These are phyloP conservation scores for Ganoderma lucidum DNA, from an alignment of 1,284 basidiomycete species.

Conservation along the genomic window DNA sequence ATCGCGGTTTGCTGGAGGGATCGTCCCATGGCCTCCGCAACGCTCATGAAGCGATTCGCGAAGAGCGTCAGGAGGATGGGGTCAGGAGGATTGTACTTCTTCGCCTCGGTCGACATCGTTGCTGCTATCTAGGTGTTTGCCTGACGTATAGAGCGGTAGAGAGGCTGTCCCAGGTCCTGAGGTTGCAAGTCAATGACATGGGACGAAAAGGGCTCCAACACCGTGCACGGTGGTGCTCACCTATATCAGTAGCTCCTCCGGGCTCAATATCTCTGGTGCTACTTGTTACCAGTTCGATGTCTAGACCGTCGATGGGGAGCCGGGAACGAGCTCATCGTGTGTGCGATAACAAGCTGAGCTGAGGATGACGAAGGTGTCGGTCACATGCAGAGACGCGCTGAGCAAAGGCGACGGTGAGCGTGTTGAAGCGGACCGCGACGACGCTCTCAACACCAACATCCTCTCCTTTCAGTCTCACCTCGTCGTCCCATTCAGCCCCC, in stretches of 20 bases:
- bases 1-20: conserved; percentile 91
- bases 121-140: not conserved
- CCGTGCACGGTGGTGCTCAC: not conserved
- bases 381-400: conserved; percentile 27
- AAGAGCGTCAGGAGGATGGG: conserved; percentile 91
- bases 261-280: not conserved
- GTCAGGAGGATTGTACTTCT: conserved; percentile 61
- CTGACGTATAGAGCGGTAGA: not conserved
- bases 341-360: not conserved
- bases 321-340: conserved; percentile 1
- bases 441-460: not conserved
- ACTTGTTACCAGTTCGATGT: not conserved
- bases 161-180: too few relatives aligned
- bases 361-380: conserved; percentile 2
- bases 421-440: not conserved
- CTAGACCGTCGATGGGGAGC: not conserved
- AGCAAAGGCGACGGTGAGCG: conserved; percentile 4
- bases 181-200: not conserved
- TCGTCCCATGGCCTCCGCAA: conserved; percentile 93
- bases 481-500: not conserved
- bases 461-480: not conserved
- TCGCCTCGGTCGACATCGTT: conserved; percentile 26
- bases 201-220: not conserved
- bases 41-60: conserved; percentile 92
- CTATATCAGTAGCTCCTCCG: not conserved